These are phyloP conservation scores for Colletotrichum sp. DNA, from an alignment of 2,329 filamentous ascomycete species.

Conservation along the genomic window DNA sequence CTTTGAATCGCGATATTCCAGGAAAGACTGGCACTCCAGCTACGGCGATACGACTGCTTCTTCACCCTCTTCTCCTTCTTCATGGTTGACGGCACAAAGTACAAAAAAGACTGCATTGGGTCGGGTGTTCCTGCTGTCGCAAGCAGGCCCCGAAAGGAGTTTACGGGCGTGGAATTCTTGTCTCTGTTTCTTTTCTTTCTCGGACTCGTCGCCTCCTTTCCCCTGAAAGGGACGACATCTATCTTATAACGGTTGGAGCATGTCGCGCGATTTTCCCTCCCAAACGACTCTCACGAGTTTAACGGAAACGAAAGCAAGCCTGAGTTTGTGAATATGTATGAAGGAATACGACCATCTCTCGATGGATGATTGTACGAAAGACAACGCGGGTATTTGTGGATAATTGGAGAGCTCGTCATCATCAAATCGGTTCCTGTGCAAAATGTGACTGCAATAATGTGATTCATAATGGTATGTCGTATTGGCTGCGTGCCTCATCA, in stretches of 20 bases:
- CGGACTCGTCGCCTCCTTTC: not conserved
- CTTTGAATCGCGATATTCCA: not conserved
- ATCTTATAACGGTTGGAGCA: not conserved
- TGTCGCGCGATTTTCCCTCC: not conserved
- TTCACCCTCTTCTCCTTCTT: not conserved
- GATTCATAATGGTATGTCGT: not conserved
- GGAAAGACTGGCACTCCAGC: not conserved
- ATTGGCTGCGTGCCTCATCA: slow-evolving; percentile 9
- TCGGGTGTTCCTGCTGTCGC: not conserved
- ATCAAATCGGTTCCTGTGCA: not conserved
- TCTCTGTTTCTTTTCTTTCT: not conserved
- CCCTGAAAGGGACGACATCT: not conserved
- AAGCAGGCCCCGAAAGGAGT: slow-evolving; percentile 1
- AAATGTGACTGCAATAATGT: not conserved
- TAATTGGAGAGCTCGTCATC: not conserved
- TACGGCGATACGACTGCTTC: not conserved
- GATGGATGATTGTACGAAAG: slow-evolving; percentile 6
- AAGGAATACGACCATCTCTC: not conserved
- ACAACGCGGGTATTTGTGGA: not conserved
- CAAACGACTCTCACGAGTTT: not conserved
- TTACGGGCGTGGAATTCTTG: not conserved
- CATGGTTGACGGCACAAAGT: not conserved
- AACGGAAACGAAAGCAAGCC: not conserved
- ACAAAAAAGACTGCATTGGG: slow-evolving; percentile 14
- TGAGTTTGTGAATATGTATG: not conserved